These are phyloP conservation scores for Capronia coronata DNA, from an alignment of 2,329 filamentous ascomycete genomes.

Conservation along the genomic window DNA sequence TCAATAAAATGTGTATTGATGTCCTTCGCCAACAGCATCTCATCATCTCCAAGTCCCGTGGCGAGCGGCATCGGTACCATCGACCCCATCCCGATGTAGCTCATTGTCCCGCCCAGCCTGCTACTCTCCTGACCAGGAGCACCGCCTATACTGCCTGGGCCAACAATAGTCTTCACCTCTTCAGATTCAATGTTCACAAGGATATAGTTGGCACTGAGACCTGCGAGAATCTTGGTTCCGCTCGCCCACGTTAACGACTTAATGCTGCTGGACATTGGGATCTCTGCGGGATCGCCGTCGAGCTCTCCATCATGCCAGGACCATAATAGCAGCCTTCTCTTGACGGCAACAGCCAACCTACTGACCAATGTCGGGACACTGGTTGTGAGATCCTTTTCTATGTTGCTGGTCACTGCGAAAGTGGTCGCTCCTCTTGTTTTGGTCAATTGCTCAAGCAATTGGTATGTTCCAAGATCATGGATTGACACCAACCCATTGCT, in stretches of 20 bases:
- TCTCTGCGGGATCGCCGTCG: slow-evolving; percentile 63
- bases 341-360: slow-evolving; percentile 83
- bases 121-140: slow-evolving; percentile 58
- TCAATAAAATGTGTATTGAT: slow-evolving; percentile 93
- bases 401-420: slow-evolving; percentile 92
- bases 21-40: slow-evolving; percentile 93
- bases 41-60: slow-evolving; percentile 70
- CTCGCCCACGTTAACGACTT: slow-evolving; percentile 88
- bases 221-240: slow-evolving; percentile 78
- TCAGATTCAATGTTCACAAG: slow-evolving; percentile 76
- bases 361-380: slow-evolving; percentile 91
- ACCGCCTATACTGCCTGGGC: slow-evolving; percentile 64
- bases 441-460: slow-evolving; percentile 69
- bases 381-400: slow-evolving; percentile 79
- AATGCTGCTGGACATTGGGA: slow-evolving; percentile 73
- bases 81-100: slow-evolving; percentile 89
- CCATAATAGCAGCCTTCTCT: slow-evolving; percentile 83
- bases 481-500: slow-evolving; percentile 86
- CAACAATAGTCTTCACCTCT: slow-evolving; percentile 69
- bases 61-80: slow-evolving; percentile 88
- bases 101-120: slow-evolving; percentile 84
- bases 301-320: slow-evolving; percentile 95
- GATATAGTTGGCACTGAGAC: slow-evolving; percentile 85
- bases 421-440: slow-evolving; percentile 82
- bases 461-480: slow-evolving; percentile 80